A percentile compares a stretch with the other conserved stretches of the same genome.
Conservation (phyloP, 371 early-diverging fungal species). For the Cladochytrium tenue region DNA sequence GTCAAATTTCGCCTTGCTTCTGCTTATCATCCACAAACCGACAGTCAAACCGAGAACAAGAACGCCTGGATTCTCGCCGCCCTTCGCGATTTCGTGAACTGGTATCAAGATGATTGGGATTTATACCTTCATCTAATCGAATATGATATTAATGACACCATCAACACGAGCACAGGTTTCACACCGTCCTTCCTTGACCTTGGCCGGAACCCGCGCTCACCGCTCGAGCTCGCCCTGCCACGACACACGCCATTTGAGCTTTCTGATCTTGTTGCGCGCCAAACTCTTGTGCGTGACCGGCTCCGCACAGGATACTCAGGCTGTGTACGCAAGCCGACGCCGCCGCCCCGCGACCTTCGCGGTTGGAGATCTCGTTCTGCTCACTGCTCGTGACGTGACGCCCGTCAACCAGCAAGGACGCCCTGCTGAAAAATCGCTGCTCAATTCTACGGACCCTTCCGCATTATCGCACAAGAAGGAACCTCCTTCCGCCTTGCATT, state of each 20-base stretch:
- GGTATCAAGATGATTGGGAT: conserved; percentile 22
- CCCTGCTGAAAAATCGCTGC: conserved; percentile 11
- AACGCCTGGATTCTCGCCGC: conserved; percentile 14
- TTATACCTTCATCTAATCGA: conserved; percentile 19
- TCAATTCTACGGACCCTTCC: conserved; percentile 17
- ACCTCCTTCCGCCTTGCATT: conserved; percentile 12
- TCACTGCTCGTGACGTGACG: conserved; percentile 10
- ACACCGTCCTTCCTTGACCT: conserved; percentile 26
- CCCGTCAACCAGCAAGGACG: conserved; percentile 8
- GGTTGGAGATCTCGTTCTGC: conserved; percentile 18
- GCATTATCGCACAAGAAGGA: conserved; percentile 10
- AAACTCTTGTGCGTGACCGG: conserved; percentile 10
- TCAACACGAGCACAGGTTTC: conserved; percentile 19
- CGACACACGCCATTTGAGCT: background rate
- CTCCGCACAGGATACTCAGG: conserved; percentile 12
- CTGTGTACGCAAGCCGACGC: conserved; percentile 11
- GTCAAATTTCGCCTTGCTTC: conserved; percentile 41
- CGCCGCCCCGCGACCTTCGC: conserved; percentile 9
- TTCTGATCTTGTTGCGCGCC: background rate
- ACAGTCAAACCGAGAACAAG: conserved; percentile 54
- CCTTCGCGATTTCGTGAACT: conserved; percentile 11
- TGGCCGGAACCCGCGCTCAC: conserved; percentile 15
- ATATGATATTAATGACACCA: conserved; percentile 27
- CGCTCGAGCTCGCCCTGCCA: conserved; percentile 10
- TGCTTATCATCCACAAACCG: conserved; percentile 52